These are phyloP conservation scores for Vaccinium corymbosum DNA, from an alignment of 148 eudicot genomes.

Conservation along the genomic window DNA sequence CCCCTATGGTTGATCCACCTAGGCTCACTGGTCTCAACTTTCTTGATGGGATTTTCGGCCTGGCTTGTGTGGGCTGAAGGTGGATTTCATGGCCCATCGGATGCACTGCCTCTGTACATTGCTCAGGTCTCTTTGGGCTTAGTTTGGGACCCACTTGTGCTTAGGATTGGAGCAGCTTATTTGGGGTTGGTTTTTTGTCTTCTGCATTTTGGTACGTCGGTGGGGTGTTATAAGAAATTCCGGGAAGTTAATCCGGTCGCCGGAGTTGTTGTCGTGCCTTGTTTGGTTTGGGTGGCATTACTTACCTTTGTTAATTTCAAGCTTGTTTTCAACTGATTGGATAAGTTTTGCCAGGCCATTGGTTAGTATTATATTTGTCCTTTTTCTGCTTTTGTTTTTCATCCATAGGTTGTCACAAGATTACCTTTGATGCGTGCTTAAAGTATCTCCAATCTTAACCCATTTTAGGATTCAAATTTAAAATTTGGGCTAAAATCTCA, in stretches of 20 bases:
- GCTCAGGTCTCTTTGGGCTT: conserved; percentile 55
- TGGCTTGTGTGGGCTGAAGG: conserved; percentile 90
- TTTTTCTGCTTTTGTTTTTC: not conserved
- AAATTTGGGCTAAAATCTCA: no score
- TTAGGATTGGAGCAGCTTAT: conserved; percentile 41
- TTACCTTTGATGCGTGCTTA: not conserved
- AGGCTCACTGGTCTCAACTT: conserved; percentile 37
- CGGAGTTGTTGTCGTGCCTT: conserved; percentile 60
- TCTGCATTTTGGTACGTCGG: conserved; percentile 33
- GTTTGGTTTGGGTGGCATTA: conserved; percentile 62
- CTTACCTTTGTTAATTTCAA: conserved; percentile 51
- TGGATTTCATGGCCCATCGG: conserved; percentile 53
- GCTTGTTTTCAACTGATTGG: conserved; percentile 26
- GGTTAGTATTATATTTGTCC: not conserved
- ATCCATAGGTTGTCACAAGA: not conserved
- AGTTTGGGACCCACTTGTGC: conserved; percentile 58
- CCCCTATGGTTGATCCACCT: conserved; percentile 60
- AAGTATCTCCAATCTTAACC: no score
- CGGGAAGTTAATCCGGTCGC: conserved; percentile 43
- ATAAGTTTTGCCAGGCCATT: not conserved
- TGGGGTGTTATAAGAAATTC: conserved; percentile 41
- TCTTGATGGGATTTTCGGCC: conserved; percentile 58
- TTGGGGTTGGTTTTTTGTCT: conserved; percentile 44
- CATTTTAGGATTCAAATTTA: no score
- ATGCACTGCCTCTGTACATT: conserved; percentile 30